Evolutionary conservation across 2,329 filamentous ascomycete species (phyloP).

Genomic region (Pseudocercospora fuligena): DNA sequence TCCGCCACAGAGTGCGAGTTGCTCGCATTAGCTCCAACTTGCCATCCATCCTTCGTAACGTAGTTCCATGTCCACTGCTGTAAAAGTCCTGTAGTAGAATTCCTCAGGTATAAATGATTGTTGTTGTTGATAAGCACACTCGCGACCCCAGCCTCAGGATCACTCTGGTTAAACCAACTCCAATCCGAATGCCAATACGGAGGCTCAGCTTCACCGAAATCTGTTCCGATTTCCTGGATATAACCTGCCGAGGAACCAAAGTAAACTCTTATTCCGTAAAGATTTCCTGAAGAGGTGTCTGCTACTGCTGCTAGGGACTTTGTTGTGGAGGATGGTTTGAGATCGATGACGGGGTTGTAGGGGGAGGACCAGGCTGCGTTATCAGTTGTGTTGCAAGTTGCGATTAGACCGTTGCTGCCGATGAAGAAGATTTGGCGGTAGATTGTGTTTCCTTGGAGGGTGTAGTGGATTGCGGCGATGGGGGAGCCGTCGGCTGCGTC

Average conservation of each 20-base stretch:
- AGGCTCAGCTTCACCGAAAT: constrained; percentile 4
- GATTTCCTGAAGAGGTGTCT: constrained; percentile 6
- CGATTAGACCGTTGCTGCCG: constrained; percentile 16
- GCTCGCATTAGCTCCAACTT: background rate
- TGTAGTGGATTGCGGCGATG: constrained; percentile 26
- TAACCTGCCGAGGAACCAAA: constrained; percentile 17
- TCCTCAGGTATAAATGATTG: background rate
- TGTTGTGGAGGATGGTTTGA: constrained; percentile 8
- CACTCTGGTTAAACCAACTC: constrained; percentile 17
- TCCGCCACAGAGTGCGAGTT: background rate
- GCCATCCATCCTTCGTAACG: background rate
- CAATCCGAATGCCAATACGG: constrained; percentile 16
- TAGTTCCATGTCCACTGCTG: background rate
- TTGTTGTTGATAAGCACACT: background rate
- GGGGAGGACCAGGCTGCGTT: constrained; percentile 14
- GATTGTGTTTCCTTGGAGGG: constrained; percentile 1
- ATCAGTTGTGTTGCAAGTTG: constrained; percentile 18
- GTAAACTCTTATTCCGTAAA: constrained; percentile 29
- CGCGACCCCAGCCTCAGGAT: constrained; percentile 10
- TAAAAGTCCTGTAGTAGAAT: background rate
- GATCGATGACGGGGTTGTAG: constrained; percentile 7
- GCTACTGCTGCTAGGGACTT: constrained; percentile 22
- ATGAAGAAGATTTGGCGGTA: constrained; percentile 28
- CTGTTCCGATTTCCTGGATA: constrained; percentile 24
- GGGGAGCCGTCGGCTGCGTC: constrained; percentile 16